These are phyloP conservation scores for Aspergillus fumigatus DNA, from an alignment of 2,329 filamentous ascomycete species.

Conservation along the genomic window DNA sequence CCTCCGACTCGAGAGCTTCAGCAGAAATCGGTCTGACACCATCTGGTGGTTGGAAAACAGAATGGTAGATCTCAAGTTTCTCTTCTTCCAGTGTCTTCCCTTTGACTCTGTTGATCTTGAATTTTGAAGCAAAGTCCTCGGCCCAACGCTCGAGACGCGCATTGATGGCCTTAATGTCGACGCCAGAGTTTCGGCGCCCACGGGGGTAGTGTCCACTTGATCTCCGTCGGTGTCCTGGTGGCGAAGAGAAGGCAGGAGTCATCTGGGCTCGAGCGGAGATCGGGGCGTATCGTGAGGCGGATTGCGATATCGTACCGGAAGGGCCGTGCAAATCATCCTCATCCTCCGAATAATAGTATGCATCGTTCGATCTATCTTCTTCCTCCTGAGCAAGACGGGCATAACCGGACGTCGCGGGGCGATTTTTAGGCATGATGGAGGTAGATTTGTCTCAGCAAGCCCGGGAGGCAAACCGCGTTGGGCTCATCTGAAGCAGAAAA, in stretches of 20 bases:
- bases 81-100: slow-evolving; percentile 74
- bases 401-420: slow-evolving; percentile 75
- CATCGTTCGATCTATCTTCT: slow-evolving; percentile 44
- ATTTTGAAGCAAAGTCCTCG: slow-evolving; percentile 94
- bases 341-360: slow-evolving; percentile 66
- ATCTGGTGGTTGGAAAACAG: slow-evolving; percentile 90
- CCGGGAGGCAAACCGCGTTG: slow-evolving; percentile 6
- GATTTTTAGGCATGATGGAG: slow-evolving; percentile 59
- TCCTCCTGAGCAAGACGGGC: slow-evolving; percentile 80
- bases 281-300: slow-evolving; percentile 59
- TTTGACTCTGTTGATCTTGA: slow-evolving; percentile 78
- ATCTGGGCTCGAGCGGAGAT: slow-evolving; percentile 50
- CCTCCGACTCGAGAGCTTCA: slow-evolving; percentile 61
- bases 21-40: slow-evolving; percentile 75
- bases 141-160: slow-evolving; percentile 93
- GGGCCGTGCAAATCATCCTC: slow-evolving; percentile 56
- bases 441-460: slow-evolving; percentile 12
- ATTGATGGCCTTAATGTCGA: slow-evolving; percentile 98
- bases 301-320: slow-evolving; percentile 52
- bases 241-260: slow-evolving; percentile 34
- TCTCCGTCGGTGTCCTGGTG: slow-evolving; percentile 43
- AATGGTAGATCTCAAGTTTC: slow-evolving; percentile 91
- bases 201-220: slow-evolving; percentile 47
- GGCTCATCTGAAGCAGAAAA: neutral
- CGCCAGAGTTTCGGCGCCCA: slow-evolving; percentile 71